Percentiles rank a stretch among this genome's conserved stretches.
Conservation (phyloP, 331 rosid species). For the Arachis monticola region DNA sequence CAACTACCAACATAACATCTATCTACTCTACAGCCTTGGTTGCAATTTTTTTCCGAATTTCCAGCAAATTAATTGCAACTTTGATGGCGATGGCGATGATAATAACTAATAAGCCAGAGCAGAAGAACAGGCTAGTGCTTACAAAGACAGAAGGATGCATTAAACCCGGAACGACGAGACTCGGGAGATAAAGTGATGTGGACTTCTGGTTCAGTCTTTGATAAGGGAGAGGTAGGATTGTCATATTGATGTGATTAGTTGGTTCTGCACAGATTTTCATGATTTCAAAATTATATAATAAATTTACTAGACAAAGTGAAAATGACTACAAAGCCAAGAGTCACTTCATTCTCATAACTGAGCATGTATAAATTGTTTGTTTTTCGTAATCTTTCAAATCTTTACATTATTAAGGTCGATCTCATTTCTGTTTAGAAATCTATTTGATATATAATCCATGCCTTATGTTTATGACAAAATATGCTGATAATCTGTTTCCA, state of each 20-base stretch:
- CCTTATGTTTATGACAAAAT: conserved; percentile 16
- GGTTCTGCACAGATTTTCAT: conserved; percentile 6
- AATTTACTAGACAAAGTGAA: conserved; percentile 1
- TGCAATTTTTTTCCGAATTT: too few species aligned
- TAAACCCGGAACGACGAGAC: conserved; percentile 63
- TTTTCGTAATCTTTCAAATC: not conserved
- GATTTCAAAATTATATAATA: conserved; percentile 14
- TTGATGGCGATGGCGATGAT: too few species aligned
- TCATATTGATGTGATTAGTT: conserved; percentile 21
- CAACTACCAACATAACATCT: too few species aligned
- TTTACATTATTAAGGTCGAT: not conserved
- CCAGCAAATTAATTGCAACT: too few species aligned
- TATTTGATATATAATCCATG: conserved; percentile 19
- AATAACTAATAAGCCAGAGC: too few species aligned
- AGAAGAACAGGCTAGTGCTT: conserved; percentile 7
- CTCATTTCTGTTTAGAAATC: conserved; percentile 2
- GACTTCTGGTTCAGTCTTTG: conserved; percentile 85
- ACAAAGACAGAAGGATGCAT: conserved; percentile 65
- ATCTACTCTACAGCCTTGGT: too few species aligned
- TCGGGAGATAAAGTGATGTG: conserved; percentile 66
- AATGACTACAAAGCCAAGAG: not conserved
- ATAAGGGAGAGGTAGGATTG: conserved; percentile 60
- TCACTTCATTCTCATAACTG: conserved; percentile 7
- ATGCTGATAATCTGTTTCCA: conserved; percentile 24
- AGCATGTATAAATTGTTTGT: not conserved